phyloP scores from a whole-genome alignment of 176 grass and related monocot species.

The Melocanna baccifera region DNA sequence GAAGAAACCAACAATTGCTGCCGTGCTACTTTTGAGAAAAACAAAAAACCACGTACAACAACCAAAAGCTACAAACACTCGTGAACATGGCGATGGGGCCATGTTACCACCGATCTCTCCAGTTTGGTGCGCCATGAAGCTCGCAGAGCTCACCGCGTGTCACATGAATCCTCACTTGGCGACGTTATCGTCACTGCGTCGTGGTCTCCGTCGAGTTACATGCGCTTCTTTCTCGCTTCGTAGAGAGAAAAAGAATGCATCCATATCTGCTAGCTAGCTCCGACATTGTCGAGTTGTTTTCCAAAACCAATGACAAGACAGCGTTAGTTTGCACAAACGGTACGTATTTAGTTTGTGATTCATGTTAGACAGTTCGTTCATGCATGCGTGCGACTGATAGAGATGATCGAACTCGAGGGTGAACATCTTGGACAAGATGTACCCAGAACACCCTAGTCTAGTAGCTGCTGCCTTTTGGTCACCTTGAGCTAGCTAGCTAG shows the following conservation, averaged over 20 bases:
- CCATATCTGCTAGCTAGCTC: neutral
- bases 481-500: neutral
- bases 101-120: neutral
- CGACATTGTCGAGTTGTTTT: neutral
- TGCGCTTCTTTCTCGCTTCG: neutral
- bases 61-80: too few species aligned
- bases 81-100: neutral
- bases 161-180: neutral
- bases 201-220: neutral
- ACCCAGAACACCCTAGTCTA: neutral
- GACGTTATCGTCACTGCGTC: neutral
- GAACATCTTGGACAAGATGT: neutral
- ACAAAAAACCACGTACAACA: too few species aligned
- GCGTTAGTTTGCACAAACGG: neutral
- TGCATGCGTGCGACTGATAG: too few species aligned
- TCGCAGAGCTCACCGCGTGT: slow-evolving; percentile 1
- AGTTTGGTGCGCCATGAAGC: neutral
- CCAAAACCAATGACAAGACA: neutral
- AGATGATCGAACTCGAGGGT: too few species aligned
- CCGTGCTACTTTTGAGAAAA: too few species aligned
- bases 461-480: neutral
- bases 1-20: too few species aligned
- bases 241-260: neutral
- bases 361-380: too few species aligned
- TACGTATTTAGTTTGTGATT: too few species aligned